Evolutionary conservation across 2,329 filamentous ascomycete species (phyloP).

Genomic region (Spiromastix sp.): DNA sequence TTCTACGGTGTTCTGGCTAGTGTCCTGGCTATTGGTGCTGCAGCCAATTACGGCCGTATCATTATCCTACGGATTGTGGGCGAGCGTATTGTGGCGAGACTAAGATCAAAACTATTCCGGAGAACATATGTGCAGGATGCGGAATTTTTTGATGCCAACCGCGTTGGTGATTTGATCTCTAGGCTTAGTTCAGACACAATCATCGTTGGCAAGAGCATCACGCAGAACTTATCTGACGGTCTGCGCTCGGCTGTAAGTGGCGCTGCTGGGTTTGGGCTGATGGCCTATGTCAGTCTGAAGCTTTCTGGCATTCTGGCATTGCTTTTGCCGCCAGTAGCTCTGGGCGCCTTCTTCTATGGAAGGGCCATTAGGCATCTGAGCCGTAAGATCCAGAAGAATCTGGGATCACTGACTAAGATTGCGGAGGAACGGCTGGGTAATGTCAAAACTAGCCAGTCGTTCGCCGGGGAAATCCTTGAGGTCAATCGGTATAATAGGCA

Average conservation of each 20-base stretch:
- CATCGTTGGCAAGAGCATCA: conserved; percentile 97
- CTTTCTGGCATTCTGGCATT: conserved; percentile 77
- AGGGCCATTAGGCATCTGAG: conserved; percentile 80
- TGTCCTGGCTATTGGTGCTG: conserved; percentile 72
- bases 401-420: conserved; percentile 90
- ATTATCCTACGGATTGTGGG: conserved; percentile 89
- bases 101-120: conserved; percentile 82
- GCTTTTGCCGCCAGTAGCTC: conserved; percentile 81
- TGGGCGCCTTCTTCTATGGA: conserved; percentile 87
- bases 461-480: conserved; percentile 86
- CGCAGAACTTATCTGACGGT: conserved; percentile 95
- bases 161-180: conserved; percentile 91
- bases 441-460: conserved; percentile 91
- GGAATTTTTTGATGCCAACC: conserved; percentile 97
- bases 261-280: conserved; percentile 76
- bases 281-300: conserved; percentile 91
- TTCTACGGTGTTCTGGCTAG: conserved; percentile 75
- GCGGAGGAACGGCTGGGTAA: conserved; percentile 96
- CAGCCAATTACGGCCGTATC: conserved; percentile 87
- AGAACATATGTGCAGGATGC: conserved; percentile 94
- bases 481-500: conserved; percentile 85
- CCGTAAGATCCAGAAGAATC: conserved; percentile 83
- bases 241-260: conserved; percentile 83
- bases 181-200: conserved; percentile 92
- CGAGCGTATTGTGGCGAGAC: conserved; percentile 81